Percentiles rank a stretch among this genome's conserved stretches.
Evolutionary conservation across 805 yeast genomes (phyloP).

Genomic region (Cyberlindnera suaveolens): DNA sequence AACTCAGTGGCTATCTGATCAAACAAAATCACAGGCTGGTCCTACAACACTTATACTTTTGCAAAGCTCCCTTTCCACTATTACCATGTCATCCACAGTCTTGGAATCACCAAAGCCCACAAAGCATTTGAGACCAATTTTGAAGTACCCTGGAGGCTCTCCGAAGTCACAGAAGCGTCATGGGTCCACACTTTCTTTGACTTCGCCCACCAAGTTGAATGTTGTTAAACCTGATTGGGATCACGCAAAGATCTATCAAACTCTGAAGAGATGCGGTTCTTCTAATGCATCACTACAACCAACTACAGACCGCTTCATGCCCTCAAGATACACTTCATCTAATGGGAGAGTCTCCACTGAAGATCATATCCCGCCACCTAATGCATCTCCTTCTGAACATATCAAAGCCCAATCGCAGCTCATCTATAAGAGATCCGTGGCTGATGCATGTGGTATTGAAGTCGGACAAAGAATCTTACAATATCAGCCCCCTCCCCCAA

Average conservation of each 20-base stretch:
- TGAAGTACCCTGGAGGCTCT: slow-evolving; percentile 3
- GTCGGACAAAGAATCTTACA: slow-evolving; percentile 78
- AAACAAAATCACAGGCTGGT: slow-evolving; percentile 8
- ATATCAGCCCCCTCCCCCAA: slow-evolving; percentile 85
- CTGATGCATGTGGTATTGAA: slow-evolving; percentile 89
- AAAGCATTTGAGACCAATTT: slow-evolving; percentile 6
- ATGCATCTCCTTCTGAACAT: slow-evolving; percentile 40
- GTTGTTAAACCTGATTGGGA: slow-evolving; percentile 35
- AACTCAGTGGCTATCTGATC: slow-evolving; percentile 7
- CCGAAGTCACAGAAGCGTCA: slow-evolving; percentile 16
- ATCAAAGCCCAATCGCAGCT: slow-evolving; percentile 36
- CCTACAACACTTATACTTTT: slow-evolving; percentile 2
- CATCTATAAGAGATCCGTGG: slow-evolving; percentile 73
- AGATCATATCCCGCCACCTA: slow-evolving; percentile 35
- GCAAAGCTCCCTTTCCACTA: not conserved
- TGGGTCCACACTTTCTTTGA: slow-evolving; percentile 31
- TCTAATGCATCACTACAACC: slow-evolving; percentile 16
- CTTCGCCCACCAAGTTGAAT: slow-evolving; percentile 43
- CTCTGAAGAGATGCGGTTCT: slow-evolving; percentile 16
- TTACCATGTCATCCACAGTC: slow-evolving; percentile 8
- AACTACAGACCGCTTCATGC: slow-evolving; percentile 54
- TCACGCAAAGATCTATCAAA: slow-evolving; percentile 15
- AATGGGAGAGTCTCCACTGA: slow-evolving; percentile 38
- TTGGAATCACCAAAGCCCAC: slow-evolving; percentile 18
- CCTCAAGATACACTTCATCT: slow-evolving; percentile 45